Evolutionary conservation across 2,329 filamentous ascomycete species (phyloP), one percentile per base, ranked within the genome.

Genomic region (Penicillium sp.): DNA sequence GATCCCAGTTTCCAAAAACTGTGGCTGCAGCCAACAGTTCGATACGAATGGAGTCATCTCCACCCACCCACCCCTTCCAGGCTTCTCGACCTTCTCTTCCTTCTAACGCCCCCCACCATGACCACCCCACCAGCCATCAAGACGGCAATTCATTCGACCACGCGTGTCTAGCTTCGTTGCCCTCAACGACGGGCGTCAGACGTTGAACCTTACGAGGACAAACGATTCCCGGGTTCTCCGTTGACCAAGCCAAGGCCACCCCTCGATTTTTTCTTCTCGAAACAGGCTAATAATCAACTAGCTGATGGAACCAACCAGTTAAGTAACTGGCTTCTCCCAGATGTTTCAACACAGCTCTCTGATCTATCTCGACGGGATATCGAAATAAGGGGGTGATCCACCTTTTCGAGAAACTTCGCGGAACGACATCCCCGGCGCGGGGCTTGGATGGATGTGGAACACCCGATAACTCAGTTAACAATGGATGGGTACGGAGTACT

Each of bases 351-450:
- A 31, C 14, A 31, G 42, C 22, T n/a, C n/a, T 47, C 8, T 31
- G 42, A 12, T n/a, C 28, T 47, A 31, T 31, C 31, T 8, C 14
- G 43, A 47, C n/a, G 15, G 7, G 4, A 17, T 47, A 17, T 31
- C 7, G 37, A 53, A 53, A 14, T 41, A 25, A 28, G 20, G 39
- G 34, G 17, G 56, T 64, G 59, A 54, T 59, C 66, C 63, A 65
- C 57, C 59, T 51, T 43, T 68, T 68, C 66, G 62, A 66, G 66
- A 68, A 68, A 68, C 65, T 67, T 68, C 63, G 48, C 55, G 45
- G 58, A 60, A 55, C 54, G 10, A 50, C 52, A 47, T 61, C 65
- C 57, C 51, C 51, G 51, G 59, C 58, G 63, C 55, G 54, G 56
- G 59, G 55, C 37, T 34, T 28, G 22, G 22, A 41, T 35, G 38